phyloP scores from a whole-genome alignment of 208 protist species.

The Leishmania martiniquensis region DNA sequence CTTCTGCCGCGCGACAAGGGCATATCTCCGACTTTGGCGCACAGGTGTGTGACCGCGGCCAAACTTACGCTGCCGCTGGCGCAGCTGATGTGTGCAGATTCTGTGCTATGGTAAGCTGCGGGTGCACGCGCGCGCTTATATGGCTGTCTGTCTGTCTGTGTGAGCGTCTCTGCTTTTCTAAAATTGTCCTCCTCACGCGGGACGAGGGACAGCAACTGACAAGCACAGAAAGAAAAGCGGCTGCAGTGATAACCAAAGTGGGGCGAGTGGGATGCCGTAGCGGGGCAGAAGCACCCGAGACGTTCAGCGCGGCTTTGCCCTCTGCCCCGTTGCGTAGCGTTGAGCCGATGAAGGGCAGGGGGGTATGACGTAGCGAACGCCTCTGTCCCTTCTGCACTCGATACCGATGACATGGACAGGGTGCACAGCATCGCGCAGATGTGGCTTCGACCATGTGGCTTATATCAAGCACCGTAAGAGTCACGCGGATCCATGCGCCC shows the following conservation, averaged over 20 bases:
- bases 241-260: not conserved
- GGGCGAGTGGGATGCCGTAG: not conserved
- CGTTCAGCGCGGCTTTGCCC: not conserved
- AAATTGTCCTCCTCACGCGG: not conserved
- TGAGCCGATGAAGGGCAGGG: not conserved
- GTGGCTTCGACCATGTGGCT: too few species aligned
- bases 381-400: not conserved
- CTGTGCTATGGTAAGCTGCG: not conserved
- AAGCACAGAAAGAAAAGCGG: not conserved
- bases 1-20: not conserved
- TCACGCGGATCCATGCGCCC: not conserved
- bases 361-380: too few species aligned
- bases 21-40: not conserved
- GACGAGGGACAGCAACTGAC: not conserved
- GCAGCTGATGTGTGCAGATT: constrained; percentile 1
- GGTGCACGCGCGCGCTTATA: not conserved
- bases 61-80: constrained; percentile 8
- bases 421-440: not conserved
- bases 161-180: too few species aligned
- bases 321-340: not conserved
- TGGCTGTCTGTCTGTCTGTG: not conserved
- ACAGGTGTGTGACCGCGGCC: not conserved
- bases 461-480: not conserved
- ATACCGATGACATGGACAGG: not conserved
- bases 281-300: not conserved